Evolutionary conservation across 495 filamentous ascomycete genomes (phyloP), one percentile per base, ranked within the genome.

Genomic region (Xylaria scruposa): DNA sequence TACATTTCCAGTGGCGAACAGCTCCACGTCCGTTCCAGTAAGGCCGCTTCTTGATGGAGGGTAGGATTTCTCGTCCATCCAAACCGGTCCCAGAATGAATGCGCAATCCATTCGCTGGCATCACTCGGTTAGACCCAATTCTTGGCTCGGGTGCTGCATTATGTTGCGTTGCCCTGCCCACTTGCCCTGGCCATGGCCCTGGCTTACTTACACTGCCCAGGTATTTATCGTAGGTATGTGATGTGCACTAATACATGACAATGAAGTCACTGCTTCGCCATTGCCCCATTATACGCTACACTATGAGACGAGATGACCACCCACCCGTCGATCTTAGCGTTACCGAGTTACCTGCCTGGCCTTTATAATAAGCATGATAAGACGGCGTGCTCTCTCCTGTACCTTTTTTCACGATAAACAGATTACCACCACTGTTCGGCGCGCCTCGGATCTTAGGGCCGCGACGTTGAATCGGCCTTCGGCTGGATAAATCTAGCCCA

Each of bases 241-340:
- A 6, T 38, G 36, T 38, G 36, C 36, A 38, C 8, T 4, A 8
- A 33, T 60, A 21, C 58, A 60, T 60, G 58, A 31, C 3, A 38
- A 66, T 66, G 63, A 67, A 67, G 65, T 67, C 65, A 67, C 65
- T 54, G 47, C 65, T 40, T 44, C 47, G 65, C 47, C 65, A 56
- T 60, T 60, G 58, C 33, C 58, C 33, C 58, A 60, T 59, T 36
- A 24, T 3, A 21, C 29, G 1, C 29, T 59, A 59, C 56, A 36
- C 29, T 67, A 67, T 56, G 47, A 67, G 65, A 67, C 44, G 65
- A 60, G 58, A 60, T 19, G 10, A 17, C 33, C 8, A 38, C 58
- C 26, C 42, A 40, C 47, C 49, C 6, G 65, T 67, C 36, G 65
- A 67, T 67, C 65, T 56, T 56, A 17, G 53, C 53, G 53, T 56